Percentiles rank a stretch among this genome's conserved stretches.
Conservation (phyloP, 495 filamentous ascomycete species). For the Xylaria sp. region DNA sequence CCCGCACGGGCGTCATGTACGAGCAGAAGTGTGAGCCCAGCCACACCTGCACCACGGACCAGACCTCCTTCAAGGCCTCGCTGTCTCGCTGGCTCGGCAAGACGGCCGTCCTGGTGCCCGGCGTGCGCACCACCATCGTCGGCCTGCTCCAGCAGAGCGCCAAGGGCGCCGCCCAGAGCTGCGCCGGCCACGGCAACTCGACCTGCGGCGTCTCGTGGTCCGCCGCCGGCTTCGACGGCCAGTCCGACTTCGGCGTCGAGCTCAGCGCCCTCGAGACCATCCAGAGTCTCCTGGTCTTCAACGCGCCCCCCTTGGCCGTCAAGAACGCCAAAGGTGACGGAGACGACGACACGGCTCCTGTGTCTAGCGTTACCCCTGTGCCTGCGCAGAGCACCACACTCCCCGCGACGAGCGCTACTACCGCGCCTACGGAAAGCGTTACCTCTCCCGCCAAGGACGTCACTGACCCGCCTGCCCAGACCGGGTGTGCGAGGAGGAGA, state of each 20-base stretch:
- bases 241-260: slow-evolving; percentile 64
- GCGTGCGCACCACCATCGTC: slow-evolving; percentile 58
- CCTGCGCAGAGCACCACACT: background rate
- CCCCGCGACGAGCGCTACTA: background rate
- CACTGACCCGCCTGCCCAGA: background rate
- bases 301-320: slow-evolving; percentile 35
- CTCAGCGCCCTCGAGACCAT: slow-evolving; percentile 67
- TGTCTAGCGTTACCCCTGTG: background rate
- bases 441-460: background rate
- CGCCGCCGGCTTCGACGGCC: slow-evolving; percentile 63
- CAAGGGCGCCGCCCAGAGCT: slow-evolving; percentile 66
- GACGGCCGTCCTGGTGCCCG: slow-evolving; percentile 71
- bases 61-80: slow-evolving; percentile 78
- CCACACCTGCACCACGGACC: slow-evolving; percentile 72
- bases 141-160: slow-evolving; percentile 63
- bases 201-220: slow-evolving; percentile 77
- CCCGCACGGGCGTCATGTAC: slow-evolving; percentile 62
- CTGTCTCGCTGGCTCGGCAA: slow-evolving; percentile 76
- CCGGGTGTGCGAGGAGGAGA: background rate
- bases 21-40: slow-evolving; percentile 75
- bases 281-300: slow-evolving; percentile 51
- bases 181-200: slow-evolving; percentile 62
- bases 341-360: background rate
- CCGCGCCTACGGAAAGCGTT: background rate
- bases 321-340: slow-evolving; percentile 1